phyloP scores from a whole-genome alignment of 2,329 filamentous ascomycete species.

The Colletotrichum sp. region DNA sequence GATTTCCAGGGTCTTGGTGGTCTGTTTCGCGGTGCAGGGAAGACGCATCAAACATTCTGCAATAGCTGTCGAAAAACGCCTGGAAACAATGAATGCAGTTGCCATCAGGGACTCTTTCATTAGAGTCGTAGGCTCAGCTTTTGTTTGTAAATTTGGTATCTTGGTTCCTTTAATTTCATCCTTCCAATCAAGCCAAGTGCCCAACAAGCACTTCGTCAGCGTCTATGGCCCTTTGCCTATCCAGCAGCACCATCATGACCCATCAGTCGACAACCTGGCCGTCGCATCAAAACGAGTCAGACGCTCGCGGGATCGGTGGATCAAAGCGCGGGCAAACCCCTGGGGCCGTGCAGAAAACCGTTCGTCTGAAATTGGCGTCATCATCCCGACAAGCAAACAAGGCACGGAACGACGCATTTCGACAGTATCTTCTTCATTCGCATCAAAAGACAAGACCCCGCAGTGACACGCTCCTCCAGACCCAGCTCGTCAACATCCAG shows the following conservation, averaged over 20 bases:
- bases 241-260: not conserved
- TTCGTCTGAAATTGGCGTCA: slow-evolving; percentile 3
- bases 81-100: not conserved
- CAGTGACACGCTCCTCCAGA: not conserved
- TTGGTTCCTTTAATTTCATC: not conserved
- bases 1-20: not conserved
- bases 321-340: not conserved
- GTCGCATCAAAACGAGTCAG: not conserved
- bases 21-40: not conserved
- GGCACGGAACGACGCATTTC: not conserved
- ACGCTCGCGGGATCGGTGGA: not conserved
- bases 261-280: not conserved
- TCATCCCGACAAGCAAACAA: not conserved
- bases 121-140: not conserved
- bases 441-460: not conserved
- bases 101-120: not conserved
- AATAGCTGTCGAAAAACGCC: not conserved
- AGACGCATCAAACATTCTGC: not conserved
- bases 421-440: not conserved
- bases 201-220: not conserved
- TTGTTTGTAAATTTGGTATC: not conserved
- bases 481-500: slow-evolving; percentile 22
- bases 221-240: not conserved
- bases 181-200: not conserved
- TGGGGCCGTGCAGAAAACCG: not conserved